These are phyloP conservation scores for Tirmania nivea DNA, from an alignment of 495 filamentous ascomycete species.

Conservation along the genomic window DNA sequence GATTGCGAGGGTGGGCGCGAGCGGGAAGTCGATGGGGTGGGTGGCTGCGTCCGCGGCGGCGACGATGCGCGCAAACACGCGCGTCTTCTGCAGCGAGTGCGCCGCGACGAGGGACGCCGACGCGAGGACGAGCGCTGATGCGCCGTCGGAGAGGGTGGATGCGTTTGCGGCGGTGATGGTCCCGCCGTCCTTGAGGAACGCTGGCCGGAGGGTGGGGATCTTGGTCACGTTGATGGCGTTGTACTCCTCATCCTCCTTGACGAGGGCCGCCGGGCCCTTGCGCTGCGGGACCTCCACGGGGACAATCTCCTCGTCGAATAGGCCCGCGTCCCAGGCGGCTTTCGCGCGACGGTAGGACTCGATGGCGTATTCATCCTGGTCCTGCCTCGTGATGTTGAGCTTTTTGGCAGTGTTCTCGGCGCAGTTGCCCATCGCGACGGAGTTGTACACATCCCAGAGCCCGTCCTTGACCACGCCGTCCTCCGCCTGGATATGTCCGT, in stretches of 20 bases:
- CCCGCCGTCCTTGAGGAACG: slow-evolving; percentile 67
- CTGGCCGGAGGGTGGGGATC: slow-evolving; percentile 67
- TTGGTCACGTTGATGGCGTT: slow-evolving; percentile 67
- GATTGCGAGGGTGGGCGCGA: slow-evolving; percentile 80
- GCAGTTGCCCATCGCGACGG: slow-evolving; percentile 82
- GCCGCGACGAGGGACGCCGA: slow-evolving; percentile 54
- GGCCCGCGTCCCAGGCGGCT: slow-evolving; percentile 59
- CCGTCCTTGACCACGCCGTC: slow-evolving; percentile 92
- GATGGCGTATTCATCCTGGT: slow-evolving; percentile 80
- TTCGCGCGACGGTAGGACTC: slow-evolving; percentile 71
- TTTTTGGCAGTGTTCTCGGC: slow-evolving; percentile 93
- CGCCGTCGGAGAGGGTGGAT: slow-evolving; percentile 83
- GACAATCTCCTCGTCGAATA: slow-evolving; percentile 69
- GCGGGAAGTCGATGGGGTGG: slow-evolving; percentile 85
- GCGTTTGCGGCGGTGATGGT: slow-evolving; percentile 90
- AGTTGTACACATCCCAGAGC: slow-evolving; percentile 86
- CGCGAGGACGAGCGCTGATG: slow-evolving; percentile 68
- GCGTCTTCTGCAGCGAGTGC: slow-evolving; percentile 40
- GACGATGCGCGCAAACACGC: slow-evolving; percentile 67
- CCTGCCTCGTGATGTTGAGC: slow-evolving; percentile 51
- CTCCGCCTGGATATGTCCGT: slow-evolving; percentile 66
- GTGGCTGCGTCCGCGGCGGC: slow-evolving; percentile 75
- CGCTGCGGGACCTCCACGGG: slow-evolving; percentile 63
- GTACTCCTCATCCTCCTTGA: slow-evolving; percentile 62
- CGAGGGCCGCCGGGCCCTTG: slow-evolving; percentile 61